Conservation (phyloP, 805 yeast genomes). For the Sugiyamaella boreocaroliniensis region DNA sequence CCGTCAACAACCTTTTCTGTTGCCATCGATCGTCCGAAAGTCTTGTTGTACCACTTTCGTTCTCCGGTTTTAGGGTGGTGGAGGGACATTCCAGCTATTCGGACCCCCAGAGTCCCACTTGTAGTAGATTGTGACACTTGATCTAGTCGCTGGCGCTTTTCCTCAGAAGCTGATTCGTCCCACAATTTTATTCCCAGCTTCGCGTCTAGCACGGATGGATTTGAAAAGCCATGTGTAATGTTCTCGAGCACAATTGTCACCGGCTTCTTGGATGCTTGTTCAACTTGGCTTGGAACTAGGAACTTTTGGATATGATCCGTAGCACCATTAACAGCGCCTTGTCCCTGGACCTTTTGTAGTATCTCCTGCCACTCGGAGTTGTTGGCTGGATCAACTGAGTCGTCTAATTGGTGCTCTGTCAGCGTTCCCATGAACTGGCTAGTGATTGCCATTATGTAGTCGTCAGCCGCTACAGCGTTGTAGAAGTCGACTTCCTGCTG, state of each 20-base stretch:
- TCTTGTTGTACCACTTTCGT: conserved; percentile 53
- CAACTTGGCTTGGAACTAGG: neutral
- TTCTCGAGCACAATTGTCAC: conserved; percentile 61
- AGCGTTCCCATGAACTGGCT: conserved; percentile 62
- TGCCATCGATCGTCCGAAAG: conserved; percentile 60
- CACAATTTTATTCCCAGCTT: conserved; percentile 69
- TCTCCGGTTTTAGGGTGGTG: conserved; percentile 28
- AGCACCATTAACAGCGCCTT: conserved; percentile 12
- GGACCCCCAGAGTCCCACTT: conserved; percentile 64
- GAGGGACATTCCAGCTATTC: conserved; percentile 86
- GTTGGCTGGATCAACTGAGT: conserved; percentile 16
- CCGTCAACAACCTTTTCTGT: conserved; percentile 37
- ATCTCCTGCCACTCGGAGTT: neutral
- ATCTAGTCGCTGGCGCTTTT: conserved; percentile 54
- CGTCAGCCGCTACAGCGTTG: conserved; percentile 27
- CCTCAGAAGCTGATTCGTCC: conserved; percentile 51
- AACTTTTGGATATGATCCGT: neutral
- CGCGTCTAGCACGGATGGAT: conserved; percentile 75
- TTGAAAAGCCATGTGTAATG: conserved; percentile 48
- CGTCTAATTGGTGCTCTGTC: conserved; percentile 27
- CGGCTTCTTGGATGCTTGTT: neutral
- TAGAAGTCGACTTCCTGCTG: conserved; percentile 75
- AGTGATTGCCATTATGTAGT: conserved; percentile 31
- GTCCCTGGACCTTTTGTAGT: conserved; percentile 14
- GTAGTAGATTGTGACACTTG: conserved; percentile 69